These are phyloP conservation scores for Deuterostichococcus epilithicus DNA, from an alignment of 139 green algal species.

Conservation along the genomic window DNA sequence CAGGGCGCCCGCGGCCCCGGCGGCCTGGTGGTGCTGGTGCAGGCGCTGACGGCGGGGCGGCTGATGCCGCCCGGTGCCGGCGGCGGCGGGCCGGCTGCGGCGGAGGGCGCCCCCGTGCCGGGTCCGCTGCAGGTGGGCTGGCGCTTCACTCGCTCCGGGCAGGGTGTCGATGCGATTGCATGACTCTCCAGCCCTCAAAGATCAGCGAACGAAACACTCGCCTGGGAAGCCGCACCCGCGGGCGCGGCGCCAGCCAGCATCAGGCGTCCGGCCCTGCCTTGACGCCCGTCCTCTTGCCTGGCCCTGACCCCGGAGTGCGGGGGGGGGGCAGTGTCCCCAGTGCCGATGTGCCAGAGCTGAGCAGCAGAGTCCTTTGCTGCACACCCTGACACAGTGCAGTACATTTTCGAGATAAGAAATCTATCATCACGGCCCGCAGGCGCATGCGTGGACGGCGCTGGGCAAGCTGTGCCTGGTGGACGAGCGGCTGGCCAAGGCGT, in stretches of 20 bases:
- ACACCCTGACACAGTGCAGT: not conserved
- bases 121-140: not conserved
- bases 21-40: slow-evolving; percentile 53
- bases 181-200: too few species aligned
- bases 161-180: not conserved
- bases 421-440: slow-evolving; percentile 44
- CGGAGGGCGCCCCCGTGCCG: not conserved
- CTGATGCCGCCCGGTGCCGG: slow-evolving; percentile 12
- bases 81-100: not conserved
- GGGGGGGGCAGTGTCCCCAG: too few species aligned
- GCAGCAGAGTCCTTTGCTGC: too few species aligned
- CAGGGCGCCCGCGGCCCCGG: slow-evolving; percentile 3
- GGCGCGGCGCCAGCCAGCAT: too few species aligned
- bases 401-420: too few species aligned
- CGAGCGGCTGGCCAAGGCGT: slow-evolving; percentile 70
- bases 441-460: slow-evolving; percentile 67
- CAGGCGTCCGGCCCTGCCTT: too few species aligned
- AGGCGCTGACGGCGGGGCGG: slow-evolving; percentile 52
- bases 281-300: too few species aligned
- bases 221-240: too few species aligned
- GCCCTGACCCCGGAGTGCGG: too few species aligned
- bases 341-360: too few species aligned
- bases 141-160: not conserved
- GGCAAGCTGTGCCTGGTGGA: slow-evolving; percentile 81
- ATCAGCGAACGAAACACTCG: too few species aligned